Base-by-base conservation (phyloP, 2,329 filamentous ascomycete genomes). In the Paraphaeosphaeria sporulosa region DNA sequence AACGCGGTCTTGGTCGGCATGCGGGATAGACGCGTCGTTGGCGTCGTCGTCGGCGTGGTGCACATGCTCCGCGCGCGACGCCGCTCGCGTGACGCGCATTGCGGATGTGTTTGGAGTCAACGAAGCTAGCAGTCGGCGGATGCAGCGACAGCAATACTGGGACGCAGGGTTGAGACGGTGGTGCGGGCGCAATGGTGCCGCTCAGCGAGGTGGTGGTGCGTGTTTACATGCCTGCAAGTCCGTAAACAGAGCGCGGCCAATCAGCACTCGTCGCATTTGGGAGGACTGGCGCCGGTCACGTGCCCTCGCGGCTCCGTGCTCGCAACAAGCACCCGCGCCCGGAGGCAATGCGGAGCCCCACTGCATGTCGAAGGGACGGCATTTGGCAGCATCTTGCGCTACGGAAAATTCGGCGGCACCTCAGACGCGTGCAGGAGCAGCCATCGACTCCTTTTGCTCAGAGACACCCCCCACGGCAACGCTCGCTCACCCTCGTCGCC, bases 11-110 rank as follows among this genome's bases (percentile, higher is more conserved):
- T 63, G 62, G 25, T 71, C 66, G 36, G 57, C 43, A 55, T 55
- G 66, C 27, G 59, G 63, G 27, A 55, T 64, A 40, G 70, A 66
- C 60, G 75, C 65, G 52, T 77, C 77, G 55, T 71, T 61, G 9
- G 75, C 71, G 57, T 79, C 76, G 60, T 77, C 74, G 42, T 72
- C 69, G 68, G 76, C 70, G 56, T 79, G 68, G 53, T 79, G 77
- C 59, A 76, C 63, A 40, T 70, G 61, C 58, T 77, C 72, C 15
- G 79, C 77, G 69, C 79, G 73, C 64, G 77, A 71, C 49, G 77
- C 77, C 38, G 80, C 78, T 60, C 81, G 78, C 57, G 80, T 83
- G 62, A 82, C 72, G 72, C 80, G 80, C 76, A 78, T 78, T 40
- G 61, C 69, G 47, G 50, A 62, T 57, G 52, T 27, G 8, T 40